Evolutionary conservation across 2,329 filamentous ascomycete species (phyloP), one percentile per base, ranked within the genome.

Genomic region (Colletotrichum endophyticum): DNA sequence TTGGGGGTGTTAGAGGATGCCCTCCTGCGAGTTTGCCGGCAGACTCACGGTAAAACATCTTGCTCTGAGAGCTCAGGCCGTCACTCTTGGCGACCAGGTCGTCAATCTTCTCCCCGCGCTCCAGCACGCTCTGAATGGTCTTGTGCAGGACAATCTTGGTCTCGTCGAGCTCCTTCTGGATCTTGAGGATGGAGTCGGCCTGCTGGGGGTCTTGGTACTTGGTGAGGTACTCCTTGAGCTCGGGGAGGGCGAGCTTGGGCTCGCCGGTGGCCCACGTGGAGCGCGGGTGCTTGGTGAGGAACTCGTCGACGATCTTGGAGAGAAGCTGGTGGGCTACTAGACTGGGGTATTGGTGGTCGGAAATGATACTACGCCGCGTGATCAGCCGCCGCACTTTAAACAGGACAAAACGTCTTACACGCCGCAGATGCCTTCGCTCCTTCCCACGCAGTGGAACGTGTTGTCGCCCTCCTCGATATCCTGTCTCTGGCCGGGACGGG

Each of bases 111-210:
- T 99, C 96, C 57, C 96, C 97, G 78, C 97, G 92, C 89, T 98
- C 94, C 82, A 98, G 86, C 69, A 94, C 93, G 82, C 92, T 95
- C 88, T 98, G 94, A 81, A 98, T 98, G 61, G 97, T 98, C 91
- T 99, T 98, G 88, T 99, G 96, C 81, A 99, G 90, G 76, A 98
- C 94, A 83, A 98, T 96, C 91, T 98, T 99, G 77, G 96, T 99
- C 90, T 98, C 96, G 83, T 99, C 96, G 77, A 99, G 90, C 88
- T 99, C 96, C 87, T 95, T 94, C 86, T 99, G 96, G 81, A 99
- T 98, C 90, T 95, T 96, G 89, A 95, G 92, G 84, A 99, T 98
- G 86, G 94, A 96, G 87, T 98, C 96, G 79, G 95, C 96, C 87
- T 98, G 91, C 82, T 93, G 89, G 15, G 96, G 96, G 84, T 98